Percentiles rank a stretch among this genome's conserved stretches.
These are phyloP conservation scores for Bertia moriformis DNA, from an alignment of 2,329 filamentous ascomycete genomes.

Conservation along the genomic window DNA sequence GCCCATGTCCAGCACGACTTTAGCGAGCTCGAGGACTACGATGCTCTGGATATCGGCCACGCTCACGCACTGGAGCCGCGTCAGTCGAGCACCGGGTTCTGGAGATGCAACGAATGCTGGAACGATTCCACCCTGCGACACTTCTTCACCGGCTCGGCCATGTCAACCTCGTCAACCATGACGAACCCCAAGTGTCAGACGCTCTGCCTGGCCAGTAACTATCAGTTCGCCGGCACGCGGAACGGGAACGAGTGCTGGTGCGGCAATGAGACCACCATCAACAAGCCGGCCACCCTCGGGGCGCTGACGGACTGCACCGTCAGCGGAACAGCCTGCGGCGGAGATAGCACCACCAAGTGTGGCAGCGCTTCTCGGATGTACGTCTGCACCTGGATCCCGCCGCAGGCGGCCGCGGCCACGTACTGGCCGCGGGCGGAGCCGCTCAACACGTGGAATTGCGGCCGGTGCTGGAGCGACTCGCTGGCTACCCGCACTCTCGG, in stretches of 20 bases:
- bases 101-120: neutral
- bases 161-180: slow-evolving; percentile 6
- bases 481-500: neutral
- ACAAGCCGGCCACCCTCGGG: slow-evolving; percentile 5
- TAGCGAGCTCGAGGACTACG: too few relatives aligned
- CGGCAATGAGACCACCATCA: slow-evolving; percentile 12
- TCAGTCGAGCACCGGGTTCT: neutral
- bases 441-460: neutral
- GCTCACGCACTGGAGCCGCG: too few relatives aligned
- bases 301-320: neutral
- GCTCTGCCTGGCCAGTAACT: slow-evolving; percentile 18
- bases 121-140: neutral
- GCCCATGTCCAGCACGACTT: too few relatives aligned
- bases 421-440: neutral
- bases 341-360: neutral
- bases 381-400: neutral
- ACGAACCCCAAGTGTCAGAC: slow-evolving; percentile 18
- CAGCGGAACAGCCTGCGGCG: neutral
- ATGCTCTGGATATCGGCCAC: too few relatives aligned
- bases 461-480: neutral
- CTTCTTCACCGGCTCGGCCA: neutral
- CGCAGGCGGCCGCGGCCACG: neutral
- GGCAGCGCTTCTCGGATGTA: neutral
- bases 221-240: slow-evolving; percentile 21
- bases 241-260: slow-evolving; percentile 24